A percentile compares a stretch with the other conserved stretches of the same genome.
phyloP scores from a whole-genome alignment of 805 yeast genomes.

The Ogataea angusta region DNA sequence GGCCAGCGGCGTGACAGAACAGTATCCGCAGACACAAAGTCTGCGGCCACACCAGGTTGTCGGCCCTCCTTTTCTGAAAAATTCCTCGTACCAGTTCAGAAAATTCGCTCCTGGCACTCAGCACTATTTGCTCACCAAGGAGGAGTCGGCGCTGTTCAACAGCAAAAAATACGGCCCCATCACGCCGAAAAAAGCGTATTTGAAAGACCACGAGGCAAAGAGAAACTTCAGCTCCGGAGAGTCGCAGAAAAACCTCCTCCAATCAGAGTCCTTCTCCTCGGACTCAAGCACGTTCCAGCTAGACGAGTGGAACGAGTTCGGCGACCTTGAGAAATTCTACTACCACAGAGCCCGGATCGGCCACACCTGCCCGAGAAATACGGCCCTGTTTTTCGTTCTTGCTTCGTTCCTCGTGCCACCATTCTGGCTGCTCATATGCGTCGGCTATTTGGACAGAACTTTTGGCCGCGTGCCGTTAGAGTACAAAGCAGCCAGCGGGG shows the following conservation, averaged over 20 bases:
- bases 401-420: conserved; percentile 29
- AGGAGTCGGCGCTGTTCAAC: conserved; percentile 6
- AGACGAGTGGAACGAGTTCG: conserved; percentile 7
- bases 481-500: conserved; percentile 23
- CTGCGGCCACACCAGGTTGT: no score
- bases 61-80: neutral
- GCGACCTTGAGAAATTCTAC: conserved; percentile 1
- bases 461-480: conserved; percentile 23
- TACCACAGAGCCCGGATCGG: conserved; percentile 2
- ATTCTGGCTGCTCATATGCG: conserved; percentile 27
- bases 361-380: conserved; percentile 11
- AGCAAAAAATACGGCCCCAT: conserved; percentile 4
- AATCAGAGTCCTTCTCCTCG: conserved; percentile 4
- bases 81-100: conserved; percentile 14
- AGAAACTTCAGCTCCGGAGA: conserved; percentile 13
- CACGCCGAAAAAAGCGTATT: conserved; percentile 9
- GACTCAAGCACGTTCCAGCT: conserved; percentile 7
- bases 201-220: conserved; percentile 5
- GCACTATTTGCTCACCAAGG: conserved; percentile 11
- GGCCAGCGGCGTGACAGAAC: neutral
- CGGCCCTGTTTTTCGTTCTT: conserved; percentile 20
- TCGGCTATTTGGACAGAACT: conserved; percentile 26
- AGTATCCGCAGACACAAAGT: no score
- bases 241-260: conserved; percentile 12
- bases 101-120: conserved; percentile 19